phyloP scores from a whole-genome alignment of 106 monocot genomes.

The Dactylorhiza incarnata region DNA sequence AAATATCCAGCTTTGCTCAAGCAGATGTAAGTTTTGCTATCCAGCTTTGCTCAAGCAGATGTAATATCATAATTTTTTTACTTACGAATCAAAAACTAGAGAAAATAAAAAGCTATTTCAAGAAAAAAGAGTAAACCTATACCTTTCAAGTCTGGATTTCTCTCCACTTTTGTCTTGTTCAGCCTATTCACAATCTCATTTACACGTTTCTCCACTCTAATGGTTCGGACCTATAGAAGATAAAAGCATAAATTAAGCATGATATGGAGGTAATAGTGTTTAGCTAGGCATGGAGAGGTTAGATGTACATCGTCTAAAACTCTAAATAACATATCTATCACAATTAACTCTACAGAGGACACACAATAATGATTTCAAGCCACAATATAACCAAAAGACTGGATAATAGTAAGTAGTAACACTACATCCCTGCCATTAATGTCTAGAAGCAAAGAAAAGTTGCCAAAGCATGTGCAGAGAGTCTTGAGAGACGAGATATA shows the following conservation, averaged over 20 bases:
- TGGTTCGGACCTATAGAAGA: conserved; percentile 56
- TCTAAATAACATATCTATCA: background rate
- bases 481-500: background rate
- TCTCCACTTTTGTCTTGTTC: conserved; percentile 95
- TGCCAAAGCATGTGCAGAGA: background rate
- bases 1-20: background rate
- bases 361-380: background rate
- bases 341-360: background rate
- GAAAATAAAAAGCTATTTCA: background rate
- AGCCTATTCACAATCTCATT: conserved; percentile 88
- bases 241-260: background rate
- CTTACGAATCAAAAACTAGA: background rate
- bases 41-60: background rate
- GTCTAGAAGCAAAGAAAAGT: background rate
- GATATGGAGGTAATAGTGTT: background rate
- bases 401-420: background rate
- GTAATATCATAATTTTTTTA: background rate
- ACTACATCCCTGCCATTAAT: background rate
- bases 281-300: too few species aligned
- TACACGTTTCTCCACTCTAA: conserved; percentile 78
- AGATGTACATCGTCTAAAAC: too few species aligned
- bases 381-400: background rate
- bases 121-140: background rate
- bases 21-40: background rate
- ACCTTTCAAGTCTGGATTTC: conserved; percentile 91